Evolutionary conservation across 495 filamentous ascomycete species (phyloP).

Genomic region (Penicillium atrosanguineum): DNA sequence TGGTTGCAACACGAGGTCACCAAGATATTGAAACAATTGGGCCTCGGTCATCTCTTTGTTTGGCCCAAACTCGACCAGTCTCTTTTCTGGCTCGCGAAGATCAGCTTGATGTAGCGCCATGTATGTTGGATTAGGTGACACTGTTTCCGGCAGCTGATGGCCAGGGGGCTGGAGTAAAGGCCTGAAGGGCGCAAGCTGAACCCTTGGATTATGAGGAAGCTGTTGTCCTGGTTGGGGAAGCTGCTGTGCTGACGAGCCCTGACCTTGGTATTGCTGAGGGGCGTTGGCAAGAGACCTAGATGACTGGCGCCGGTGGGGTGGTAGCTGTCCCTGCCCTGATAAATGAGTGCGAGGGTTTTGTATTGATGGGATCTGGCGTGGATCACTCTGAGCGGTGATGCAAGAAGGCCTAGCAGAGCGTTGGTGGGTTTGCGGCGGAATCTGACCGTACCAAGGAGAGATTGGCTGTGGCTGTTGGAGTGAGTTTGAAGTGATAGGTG

Average conservation of each 20-base stretch:
- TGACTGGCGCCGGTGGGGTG: no score
- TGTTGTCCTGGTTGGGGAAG: background rate
- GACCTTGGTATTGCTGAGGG: no score
- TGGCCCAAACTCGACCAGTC: slow-evolving; percentile 18
- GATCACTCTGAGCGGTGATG: background rate
- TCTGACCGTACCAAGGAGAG: background rate
- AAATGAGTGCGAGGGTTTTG: background rate
- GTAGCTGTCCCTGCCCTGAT: background rate
- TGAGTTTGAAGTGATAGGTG: background rate
- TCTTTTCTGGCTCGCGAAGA: slow-evolving; percentile 53
- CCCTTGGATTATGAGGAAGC: background rate
- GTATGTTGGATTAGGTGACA: slow-evolving; percentile 43
- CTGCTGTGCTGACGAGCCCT: background rate
- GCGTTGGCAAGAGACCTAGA: no score
- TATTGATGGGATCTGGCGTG: background rate
- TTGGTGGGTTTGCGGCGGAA: background rate
- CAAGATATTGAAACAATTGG: slow-evolving; percentile 46
- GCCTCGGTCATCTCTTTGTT: slow-evolving; percentile 15
- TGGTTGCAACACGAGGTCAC: slow-evolving; percentile 42
- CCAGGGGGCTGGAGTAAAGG: slow-evolving; percentile 34
- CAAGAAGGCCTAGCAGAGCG: background rate
- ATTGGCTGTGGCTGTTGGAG: background rate
- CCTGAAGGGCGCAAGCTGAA: background rate
- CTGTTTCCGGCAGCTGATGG: slow-evolving; percentile 29
- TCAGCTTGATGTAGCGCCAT: slow-evolving; percentile 57